Percentiles rank a stretch among this genome's conserved stretches.
Evolutionary conservation across 2,329 filamentous ascomycete genomes (phyloP).

Genomic region (Paecilomyces fulvus): DNA sequence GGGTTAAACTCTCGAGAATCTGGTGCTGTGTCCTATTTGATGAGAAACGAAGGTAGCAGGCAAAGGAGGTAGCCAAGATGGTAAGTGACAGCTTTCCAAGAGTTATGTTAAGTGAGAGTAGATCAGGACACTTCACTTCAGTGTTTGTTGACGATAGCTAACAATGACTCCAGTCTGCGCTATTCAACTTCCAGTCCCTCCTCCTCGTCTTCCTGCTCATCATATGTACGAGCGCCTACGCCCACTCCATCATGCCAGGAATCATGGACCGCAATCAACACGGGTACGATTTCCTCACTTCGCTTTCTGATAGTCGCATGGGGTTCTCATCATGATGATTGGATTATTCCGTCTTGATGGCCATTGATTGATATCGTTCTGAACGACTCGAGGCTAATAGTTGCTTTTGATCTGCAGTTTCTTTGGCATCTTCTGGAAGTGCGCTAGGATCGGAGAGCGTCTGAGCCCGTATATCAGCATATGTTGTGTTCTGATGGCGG

Average conservation of each 20-base stretch:
- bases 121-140: background rate
- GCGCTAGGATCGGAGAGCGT: constrained; percentile 81
- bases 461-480: constrained; percentile 92
- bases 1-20: background rate
- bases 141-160: background rate
- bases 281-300: constrained; percentile 50
- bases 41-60: constrained; percentile 1
- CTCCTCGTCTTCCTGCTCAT: constrained; percentile 88
- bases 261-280: constrained; percentile 91
- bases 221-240: constrained; percentile 92
- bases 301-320: background rate
- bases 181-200: constrained; percentile 98
- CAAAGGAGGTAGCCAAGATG: constrained; percentile 16
- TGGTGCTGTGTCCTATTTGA: background rate
- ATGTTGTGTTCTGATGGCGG: constrained; percentile 90
- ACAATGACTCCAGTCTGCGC: constrained; percentile 58
- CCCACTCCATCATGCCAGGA: constrained; percentile 79
- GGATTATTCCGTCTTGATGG: background rate
- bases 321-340: background rate
- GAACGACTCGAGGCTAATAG: constrained; percentile 2
- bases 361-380: background rate
- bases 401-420: constrained; percentile 41
- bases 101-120: constrained; percentile 1
- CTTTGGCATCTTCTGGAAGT: constrained; percentile 92
- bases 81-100: constrained; percentile 13